Evolutionary conservation across 768 basidiomycete species (phyloP), one percentile per base, ranked within the genome.

Genomic region (Lepiota venenata): DNA sequence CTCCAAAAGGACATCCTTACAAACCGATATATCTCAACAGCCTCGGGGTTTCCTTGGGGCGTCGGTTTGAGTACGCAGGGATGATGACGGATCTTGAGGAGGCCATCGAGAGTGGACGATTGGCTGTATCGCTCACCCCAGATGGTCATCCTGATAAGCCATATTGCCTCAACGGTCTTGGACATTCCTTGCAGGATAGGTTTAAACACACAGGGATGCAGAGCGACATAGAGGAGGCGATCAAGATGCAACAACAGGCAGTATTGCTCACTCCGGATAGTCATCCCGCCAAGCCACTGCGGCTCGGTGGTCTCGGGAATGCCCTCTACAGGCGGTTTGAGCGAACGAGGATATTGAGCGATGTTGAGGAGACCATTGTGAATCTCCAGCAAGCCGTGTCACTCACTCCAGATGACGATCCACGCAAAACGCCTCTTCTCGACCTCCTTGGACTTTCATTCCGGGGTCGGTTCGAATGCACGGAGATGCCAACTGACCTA

Each of bases 71-170:
- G 5, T 4, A 47, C 11, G 35, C 47, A 15, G 47, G 47, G 3
- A 4, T 9, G n/a, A 27, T 47, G 6, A 16, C 12, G 4, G 47
- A 47, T 27, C 2, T 47, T 27, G 27, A 27, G 4, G 47, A 63
- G 38, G 57, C 60, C 2, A 61, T 69, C 41, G 11, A 20, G 9
- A 50, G 53, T 58, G 35, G 55, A 59, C 20, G 58, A 60, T 56
- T 61, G 22, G 62, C 50, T 1, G 62, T 64, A 16, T 54, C 49
- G 3, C 58, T 58, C 36, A 62, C 62, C 18, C 62, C 64, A 2
- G 56, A 60, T 4, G 51, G 51, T 12, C 52, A 60, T 42, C 37
- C 55, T 14, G 29, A 27, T 43, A 20, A 47, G 25, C 40, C 56
- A 22, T 11, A 1, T 6, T 7, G 6, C 27, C n/a, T 18, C 29